phyloP scores from a whole-genome alignment of 192 early-diverging fungal species.

The Backusella tarrabulga region DNA sequence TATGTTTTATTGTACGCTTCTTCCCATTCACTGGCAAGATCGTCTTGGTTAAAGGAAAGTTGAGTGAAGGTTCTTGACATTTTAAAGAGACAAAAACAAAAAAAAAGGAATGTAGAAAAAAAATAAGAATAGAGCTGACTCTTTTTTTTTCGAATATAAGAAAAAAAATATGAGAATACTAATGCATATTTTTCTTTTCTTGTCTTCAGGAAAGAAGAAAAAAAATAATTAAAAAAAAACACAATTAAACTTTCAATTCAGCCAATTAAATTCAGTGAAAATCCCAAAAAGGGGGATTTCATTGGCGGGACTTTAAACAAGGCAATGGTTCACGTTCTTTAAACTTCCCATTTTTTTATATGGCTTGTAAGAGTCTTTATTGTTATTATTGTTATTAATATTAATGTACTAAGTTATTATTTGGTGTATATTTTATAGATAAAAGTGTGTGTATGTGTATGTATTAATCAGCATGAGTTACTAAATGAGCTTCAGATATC shows the following conservation, averaged over 20 bases:
- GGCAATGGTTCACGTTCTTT: not conserved
- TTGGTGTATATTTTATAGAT: not conserved
- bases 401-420: not conserved
- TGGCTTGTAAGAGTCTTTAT: not conserved
- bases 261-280: not conserved
- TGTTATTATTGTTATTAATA: not conserved
- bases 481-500: constrained; percentile 1
- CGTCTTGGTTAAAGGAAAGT: constrained; percentile 11
- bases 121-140: not conserved
- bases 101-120: not conserved
- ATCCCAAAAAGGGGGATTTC: not conserved
- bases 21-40: constrained; percentile 12
- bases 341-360: not conserved
- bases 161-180: not conserved
- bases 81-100: not conserved
- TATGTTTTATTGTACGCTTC: not conserved
- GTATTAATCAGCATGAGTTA: not conserved
- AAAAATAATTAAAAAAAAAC: not conserved
- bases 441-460: not conserved
- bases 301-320: not conserved
- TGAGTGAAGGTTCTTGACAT: constrained; percentile 8
- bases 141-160: not conserved
- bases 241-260: not conserved
- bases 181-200: not conserved
- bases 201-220: not conserved